Conservation (phyloP, 2,329 filamentous ascomycete species). For the Phyllosticta citriasiana region DNA sequence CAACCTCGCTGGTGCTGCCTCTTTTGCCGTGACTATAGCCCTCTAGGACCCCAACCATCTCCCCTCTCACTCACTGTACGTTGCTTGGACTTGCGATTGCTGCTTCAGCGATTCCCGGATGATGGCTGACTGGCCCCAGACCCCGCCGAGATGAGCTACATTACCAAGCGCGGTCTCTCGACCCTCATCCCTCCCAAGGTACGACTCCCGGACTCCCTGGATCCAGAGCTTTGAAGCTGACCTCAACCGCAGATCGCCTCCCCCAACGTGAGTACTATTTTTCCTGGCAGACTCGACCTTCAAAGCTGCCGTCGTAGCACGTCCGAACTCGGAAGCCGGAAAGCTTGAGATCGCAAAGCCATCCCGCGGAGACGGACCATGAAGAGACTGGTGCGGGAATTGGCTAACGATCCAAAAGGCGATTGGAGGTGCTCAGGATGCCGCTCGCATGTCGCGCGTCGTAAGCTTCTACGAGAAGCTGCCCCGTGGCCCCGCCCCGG, state of each 20-base stretch:
- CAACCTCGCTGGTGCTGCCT: constrained; percentile 3
- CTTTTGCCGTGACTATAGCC: constrained; percentile 6
- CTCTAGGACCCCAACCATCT: constrained; percentile 8
- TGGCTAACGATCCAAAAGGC: constrained; percentile 48
- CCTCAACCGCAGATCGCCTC: constrained; percentile 57
- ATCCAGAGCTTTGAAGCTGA: constrained; percentile 26
- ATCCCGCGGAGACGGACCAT: neutral
- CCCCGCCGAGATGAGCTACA: constrained; percentile 74
- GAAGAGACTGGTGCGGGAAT: constrained; percentile 12
- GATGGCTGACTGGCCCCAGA: constrained; percentile 27
- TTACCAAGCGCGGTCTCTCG: constrained; percentile 83
- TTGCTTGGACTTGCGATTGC: neutral
- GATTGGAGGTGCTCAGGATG: constrained; percentile 90
- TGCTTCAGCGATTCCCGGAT: neutral
- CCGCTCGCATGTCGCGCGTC: constrained; percentile 93
- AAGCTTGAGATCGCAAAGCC: neutral
- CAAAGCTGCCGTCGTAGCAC: neutral
- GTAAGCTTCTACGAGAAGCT: constrained; percentile 99
- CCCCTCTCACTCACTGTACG: constrained; percentile 10
- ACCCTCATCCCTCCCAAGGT: constrained; percentile 99
- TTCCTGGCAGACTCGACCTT: neutral
- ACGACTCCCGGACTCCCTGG: constrained; percentile 23
- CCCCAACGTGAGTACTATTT: constrained; percentile 56
- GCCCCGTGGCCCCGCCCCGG: constrained; percentile 81
- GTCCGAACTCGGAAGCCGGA: constrained; percentile 6